Conservation (phyloP, 257 asterid genomes). For the Solanum piurae region DNA sequence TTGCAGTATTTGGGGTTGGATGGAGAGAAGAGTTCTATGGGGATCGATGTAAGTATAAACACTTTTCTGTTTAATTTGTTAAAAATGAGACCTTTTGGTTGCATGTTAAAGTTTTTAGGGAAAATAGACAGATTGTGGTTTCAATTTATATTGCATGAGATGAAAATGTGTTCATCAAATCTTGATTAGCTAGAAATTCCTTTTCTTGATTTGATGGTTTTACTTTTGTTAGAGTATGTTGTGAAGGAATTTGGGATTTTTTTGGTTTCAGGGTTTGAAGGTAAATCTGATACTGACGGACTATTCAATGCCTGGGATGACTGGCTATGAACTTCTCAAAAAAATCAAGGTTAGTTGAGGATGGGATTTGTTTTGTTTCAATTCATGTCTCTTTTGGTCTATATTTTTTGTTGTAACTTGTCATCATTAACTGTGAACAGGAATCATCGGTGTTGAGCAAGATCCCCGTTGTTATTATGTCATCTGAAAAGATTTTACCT, state of each 20-base stretch:
- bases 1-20: constrained; percentile 81
- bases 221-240: neutral
- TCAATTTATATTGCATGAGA: neutral
- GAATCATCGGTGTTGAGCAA: constrained; percentile 51
- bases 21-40: constrained; percentile 52
- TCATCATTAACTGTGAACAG: constrained; percentile 18
- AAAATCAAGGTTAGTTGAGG: constrained; percentile 57
- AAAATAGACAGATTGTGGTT: neutral
- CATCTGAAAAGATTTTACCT: constrained; percentile 65
- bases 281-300: constrained; percentile 78
- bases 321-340: constrained; percentile 88
- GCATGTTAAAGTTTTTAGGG: neutral
- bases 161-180: neutral
- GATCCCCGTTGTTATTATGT: constrained; percentile 88
- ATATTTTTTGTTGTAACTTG: neutral
- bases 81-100: neutral
- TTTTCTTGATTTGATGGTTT: neutral
- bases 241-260: neutral
- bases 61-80: neutral
- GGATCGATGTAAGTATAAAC: constrained; percentile 41
- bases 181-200: neutral
- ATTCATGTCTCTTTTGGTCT: neutral
- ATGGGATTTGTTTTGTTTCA: neutral
- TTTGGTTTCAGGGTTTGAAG: constrained; percentile 50
- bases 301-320: constrained; percentile 99